phyloP scores from a whole-genome alignment of 1,284 basidiomycete species.

The Ustilago bromivora region DNA sequence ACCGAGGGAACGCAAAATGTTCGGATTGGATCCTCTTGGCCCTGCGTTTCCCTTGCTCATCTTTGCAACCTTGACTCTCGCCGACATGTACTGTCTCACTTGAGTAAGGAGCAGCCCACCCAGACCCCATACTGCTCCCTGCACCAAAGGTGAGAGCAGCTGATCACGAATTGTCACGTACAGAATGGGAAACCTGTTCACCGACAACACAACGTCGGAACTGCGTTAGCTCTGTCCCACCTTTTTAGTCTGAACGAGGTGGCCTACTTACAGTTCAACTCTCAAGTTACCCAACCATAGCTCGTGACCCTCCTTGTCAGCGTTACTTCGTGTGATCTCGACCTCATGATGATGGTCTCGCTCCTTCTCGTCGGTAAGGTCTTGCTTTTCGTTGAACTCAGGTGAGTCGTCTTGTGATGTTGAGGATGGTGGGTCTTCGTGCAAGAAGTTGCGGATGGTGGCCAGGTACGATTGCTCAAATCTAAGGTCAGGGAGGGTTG shows the following conservation, averaged over 20 bases:
- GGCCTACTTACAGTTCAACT: conserved; percentile 58
- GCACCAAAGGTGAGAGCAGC: conserved; percentile 58
- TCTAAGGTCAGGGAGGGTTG: conserved; percentile 57
- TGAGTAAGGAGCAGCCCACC: conserved; percentile 50
- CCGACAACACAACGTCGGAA: not conserved
- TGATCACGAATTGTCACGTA: conserved; percentile 64
- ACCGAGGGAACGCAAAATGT: conserved; percentile 24
- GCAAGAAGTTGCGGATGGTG: conserved; percentile 55
- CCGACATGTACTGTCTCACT: conserved; percentile 37
- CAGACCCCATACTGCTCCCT: conserved; percentile 59
- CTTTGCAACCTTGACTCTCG: conserved; percentile 10
- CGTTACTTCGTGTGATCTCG: conserved; percentile 22
- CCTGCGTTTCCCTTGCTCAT: not conserved
- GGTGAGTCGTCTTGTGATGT: not conserved
- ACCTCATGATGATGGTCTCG: conserved; percentile 37
- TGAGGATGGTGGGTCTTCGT: conserved; percentile 33
- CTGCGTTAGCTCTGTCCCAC: not conserved
- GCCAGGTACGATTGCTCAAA: conserved; percentile 64
- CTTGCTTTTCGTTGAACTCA: conserved; percentile 8
- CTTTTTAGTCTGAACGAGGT: not conserved
- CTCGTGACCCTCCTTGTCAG: conserved; percentile 31
- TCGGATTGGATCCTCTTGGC: not conserved
- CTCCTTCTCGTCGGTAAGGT: conserved; percentile 1
- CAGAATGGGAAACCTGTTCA: conserved; percentile 54
- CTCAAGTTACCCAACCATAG: conserved; percentile 60